Percentiles rank a stretch among this genome's conserved stretches.
Conservation (phyloP, 2,329 filamentous ascomycete species). For the Arthrobotrys musiformis region DNA sequence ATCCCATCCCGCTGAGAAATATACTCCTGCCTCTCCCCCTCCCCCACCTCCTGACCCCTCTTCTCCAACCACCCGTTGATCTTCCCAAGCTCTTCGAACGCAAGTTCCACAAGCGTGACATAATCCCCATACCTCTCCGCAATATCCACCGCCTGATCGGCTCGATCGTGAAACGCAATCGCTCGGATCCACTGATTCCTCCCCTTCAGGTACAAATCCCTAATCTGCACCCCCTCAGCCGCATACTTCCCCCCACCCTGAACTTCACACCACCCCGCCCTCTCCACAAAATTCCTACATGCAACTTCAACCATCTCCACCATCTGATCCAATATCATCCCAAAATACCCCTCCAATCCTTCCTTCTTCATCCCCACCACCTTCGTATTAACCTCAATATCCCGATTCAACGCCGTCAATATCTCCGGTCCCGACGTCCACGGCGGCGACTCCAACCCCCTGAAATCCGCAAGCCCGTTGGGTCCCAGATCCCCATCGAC, state of each 20-base stretch:
- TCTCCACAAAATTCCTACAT: conserved; percentile 71
- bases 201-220: conserved; percentile 63
- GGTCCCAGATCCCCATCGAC: conserved; percentile 74
- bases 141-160: conserved; percentile 70
- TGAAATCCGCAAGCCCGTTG: conserved; percentile 73
- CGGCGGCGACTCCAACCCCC: conserved; percentile 77
- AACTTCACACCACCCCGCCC: conserved; percentile 69
- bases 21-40: conserved; percentile 25
- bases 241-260: conserved; percentile 64
- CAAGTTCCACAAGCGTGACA: conserved; percentile 67
- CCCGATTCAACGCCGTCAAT: conserved; percentile 60
- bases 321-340: conserved; percentile 67
- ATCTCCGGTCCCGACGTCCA: conserved; percentile 76
- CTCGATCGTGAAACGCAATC: conserved; percentile 69
- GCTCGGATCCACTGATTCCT: conserved; percentile 65
- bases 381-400: conserved; percentile 58
- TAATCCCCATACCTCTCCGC: conserved; percentile 71
- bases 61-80: conserved; percentile 61
- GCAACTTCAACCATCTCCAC: conserved; percentile 69
- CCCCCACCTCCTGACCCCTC: conserved; percentile 61
- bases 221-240: conserved; percentile 66
- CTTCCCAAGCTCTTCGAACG: conserved; percentile 57
- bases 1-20: conserved; percentile 39
- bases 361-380: conserved; percentile 60
- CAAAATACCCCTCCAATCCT: conserved; percentile 58